Evolutionary conservation across 2,329 filamentous ascomycete species (phyloP), one percentile per base, ranked within the genome.

Genomic region (Graphilbum sp.): DNA sequence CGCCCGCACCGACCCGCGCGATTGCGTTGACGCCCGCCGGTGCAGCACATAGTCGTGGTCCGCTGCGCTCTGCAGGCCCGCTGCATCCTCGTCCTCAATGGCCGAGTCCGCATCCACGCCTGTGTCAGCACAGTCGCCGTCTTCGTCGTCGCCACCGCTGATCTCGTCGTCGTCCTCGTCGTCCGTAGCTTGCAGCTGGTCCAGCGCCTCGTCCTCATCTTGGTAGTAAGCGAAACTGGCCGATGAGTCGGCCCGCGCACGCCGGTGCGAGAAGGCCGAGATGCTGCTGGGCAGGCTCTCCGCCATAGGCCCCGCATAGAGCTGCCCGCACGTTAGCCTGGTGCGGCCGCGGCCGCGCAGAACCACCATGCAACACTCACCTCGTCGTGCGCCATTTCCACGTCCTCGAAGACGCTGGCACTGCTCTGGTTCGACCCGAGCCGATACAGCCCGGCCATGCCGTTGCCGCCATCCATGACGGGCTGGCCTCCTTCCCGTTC

Each of bases 321-420:
- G 72, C 69, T 75, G 43, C 17, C 7, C 8, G n/a, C n/a, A n/a
- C 16, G 30, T 32, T n/a, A 32, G n/a, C 27, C 27, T 13, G 6
- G 6, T 29, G 10, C 27, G 8, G 13, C 5, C 27, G n/a, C n/a
- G n/a, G n/a, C n/a, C n/a, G n/a, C n/a, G n/a, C n/a, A n/a, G n/a
- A n/a, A n/a, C n/a, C n/a, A n/a, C n/a, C n/a, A n/a, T n/a, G n/a
- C n/a, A n/a, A n/a, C n/a, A 25, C 59, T 38, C 53, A 90, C 83
- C 72, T 96, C 88, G 55, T 94, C 84, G 37, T 92, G 85, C 17
- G 90, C 88, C 90, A 98, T 96, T 56, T 95, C 88, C n/a, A 96
- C 87, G 57, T 94, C 85, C 47, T 85, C 85, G 49, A 94, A 79
- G 48, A 95, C 78, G 58, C 84, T 93, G 27, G 77, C 67, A 57